phyloP scores from a whole-genome alignment of 116 monocot species.

The Phalaenopsis hybrid region DNA sequence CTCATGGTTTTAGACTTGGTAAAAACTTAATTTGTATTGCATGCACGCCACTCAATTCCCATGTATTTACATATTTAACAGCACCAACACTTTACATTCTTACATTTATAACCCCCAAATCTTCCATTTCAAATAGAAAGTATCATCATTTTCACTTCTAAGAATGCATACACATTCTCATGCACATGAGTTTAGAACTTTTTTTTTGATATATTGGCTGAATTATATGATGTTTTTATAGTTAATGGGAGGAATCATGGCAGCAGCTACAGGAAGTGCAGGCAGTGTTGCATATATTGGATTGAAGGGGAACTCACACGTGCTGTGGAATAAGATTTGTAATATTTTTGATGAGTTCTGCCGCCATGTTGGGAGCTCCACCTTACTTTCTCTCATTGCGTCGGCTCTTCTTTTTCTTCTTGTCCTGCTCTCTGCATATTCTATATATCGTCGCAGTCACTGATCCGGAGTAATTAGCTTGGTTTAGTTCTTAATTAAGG shows the following conservation, averaged over 20 bases:
- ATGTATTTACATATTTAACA: too few species aligned
- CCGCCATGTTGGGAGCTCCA: slow-evolving; percentile 10
- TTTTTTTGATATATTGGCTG: background rate
- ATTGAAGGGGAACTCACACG: slow-evolving; percentile 22
- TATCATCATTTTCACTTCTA: too few species aligned
- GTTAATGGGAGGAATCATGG: slow-evolving; percentile 18
- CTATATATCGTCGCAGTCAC: slow-evolving; percentile 10
- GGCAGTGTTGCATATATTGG: slow-evolving; percentile 17
- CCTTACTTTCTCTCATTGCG: background rate
- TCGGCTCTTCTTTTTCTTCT: slow-evolving; percentile 11
- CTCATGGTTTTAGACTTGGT: slow-evolving; percentile 19
- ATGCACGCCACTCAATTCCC: too few species aligned
- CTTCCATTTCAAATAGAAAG: too few species aligned
- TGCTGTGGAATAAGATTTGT: slow-evolving; percentile 19
- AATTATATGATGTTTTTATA: background rate
- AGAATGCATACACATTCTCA: too few species aligned
- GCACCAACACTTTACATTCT: too few species aligned
- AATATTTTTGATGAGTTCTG: slow-evolving; percentile 14
- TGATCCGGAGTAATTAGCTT: background rate
- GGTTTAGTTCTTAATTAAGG: too few species aligned
- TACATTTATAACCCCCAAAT: too few species aligned
- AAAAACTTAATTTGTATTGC: background rate
- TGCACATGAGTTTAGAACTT: too few species aligned
- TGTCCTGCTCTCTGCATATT: slow-evolving; percentile 8
- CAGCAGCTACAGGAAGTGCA: slow-evolving; percentile 8